A percentile compares a stretch with the other conserved stretches of the same genome.
These are phyloP conservation scores for Mycothermus thermophilus DNA, from an alignment of 495 filamentous ascomycete species.

Conservation along the genomic window DNA sequence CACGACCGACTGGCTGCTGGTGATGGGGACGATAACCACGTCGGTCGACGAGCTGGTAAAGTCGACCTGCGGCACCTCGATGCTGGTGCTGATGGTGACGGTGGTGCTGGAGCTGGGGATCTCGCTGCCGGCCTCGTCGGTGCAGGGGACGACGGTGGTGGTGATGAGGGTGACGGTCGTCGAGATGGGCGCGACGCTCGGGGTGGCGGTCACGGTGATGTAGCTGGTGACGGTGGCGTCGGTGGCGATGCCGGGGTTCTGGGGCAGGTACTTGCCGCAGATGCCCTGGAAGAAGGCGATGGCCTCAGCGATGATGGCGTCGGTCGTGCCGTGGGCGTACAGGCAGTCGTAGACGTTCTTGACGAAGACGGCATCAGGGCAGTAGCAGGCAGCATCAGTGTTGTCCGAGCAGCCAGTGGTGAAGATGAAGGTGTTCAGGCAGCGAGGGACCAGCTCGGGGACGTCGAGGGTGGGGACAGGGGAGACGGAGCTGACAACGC, in stretches of 20 bases:
- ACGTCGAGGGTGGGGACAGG: conserved; percentile 40
- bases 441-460: conserved; percentile 68
- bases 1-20: conserved; percentile 14
- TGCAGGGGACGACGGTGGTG: conserved; percentile 40
- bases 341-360: conserved; percentile 72
- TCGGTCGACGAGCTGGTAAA: conserved; percentile 44
- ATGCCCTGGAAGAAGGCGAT: conserved; percentile 82
- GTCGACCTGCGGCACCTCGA: conserved; percentile 61
- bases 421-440: conserved; percentile 87
- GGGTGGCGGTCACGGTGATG: conserved; percentile 37
- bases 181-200: conserved; percentile 31
- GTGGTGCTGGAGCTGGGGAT: conserved; percentile 42
- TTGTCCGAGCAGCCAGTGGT: conserved; percentile 66
- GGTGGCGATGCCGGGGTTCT: conserved; percentile 79
- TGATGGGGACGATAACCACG: conserved; percentile 34
- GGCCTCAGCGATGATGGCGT: conserved; percentile 52
- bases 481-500: conserved; percentile 22
- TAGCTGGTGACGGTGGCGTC: conserved; percentile 44
- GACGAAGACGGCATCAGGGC: conserved; percentile 62
- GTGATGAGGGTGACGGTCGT: conserved; percentile 47
- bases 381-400: conserved; percentile 75
- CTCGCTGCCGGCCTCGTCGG: conserved; percentile 31
- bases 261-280: conserved; percentile 58
- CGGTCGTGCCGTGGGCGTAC: conserved; percentile 54
- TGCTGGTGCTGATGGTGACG: conserved; percentile 39